These are phyloP conservation scores for Rosa chinensis DNA, from an alignment of 306 rosid species.

Conservation along the genomic window DNA sequence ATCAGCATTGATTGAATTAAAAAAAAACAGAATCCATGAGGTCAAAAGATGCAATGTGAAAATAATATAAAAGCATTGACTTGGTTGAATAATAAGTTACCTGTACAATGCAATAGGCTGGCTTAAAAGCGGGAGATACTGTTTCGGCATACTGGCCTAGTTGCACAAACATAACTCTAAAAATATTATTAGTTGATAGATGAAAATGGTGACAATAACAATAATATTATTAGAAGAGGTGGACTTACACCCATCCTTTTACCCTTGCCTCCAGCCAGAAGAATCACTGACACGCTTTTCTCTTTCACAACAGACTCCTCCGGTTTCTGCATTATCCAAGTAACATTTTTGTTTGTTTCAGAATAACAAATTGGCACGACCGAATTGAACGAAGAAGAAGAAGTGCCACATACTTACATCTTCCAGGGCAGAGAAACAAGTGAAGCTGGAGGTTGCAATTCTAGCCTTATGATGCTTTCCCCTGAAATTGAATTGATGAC, in stretches of 20 bases:
- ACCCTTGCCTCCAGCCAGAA: constrained; percentile 84
- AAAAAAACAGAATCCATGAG: neutral
- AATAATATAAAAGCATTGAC: neutral
- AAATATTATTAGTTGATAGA: neutral
- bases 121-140: constrained; percentile 90
- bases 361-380: neutral
- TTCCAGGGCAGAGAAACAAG: constrained; percentile 18
- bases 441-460: constrained; percentile 25
- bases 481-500: constrained; percentile 26
- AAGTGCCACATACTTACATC: neutral
- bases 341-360: neutral
- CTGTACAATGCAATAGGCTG: constrained; percentile 90
- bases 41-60: neutral
- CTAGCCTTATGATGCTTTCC: constrained; percentile 19
- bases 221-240: neutral
- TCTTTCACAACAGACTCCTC: constrained; percentile 39
- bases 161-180: constrained; percentile 21
- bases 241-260: constrained; percentile 85
- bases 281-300: constrained; percentile 65
- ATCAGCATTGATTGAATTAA: neutral
- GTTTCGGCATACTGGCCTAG: constrained; percentile 94
- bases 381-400: neutral
- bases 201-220: neutral
- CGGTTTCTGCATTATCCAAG: constrained; percentile 18
- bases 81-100: constrained; percentile 35